phyloP scores from a whole-genome alignment of 306 rosid species.

The Cicer cuneatum region DNA sequence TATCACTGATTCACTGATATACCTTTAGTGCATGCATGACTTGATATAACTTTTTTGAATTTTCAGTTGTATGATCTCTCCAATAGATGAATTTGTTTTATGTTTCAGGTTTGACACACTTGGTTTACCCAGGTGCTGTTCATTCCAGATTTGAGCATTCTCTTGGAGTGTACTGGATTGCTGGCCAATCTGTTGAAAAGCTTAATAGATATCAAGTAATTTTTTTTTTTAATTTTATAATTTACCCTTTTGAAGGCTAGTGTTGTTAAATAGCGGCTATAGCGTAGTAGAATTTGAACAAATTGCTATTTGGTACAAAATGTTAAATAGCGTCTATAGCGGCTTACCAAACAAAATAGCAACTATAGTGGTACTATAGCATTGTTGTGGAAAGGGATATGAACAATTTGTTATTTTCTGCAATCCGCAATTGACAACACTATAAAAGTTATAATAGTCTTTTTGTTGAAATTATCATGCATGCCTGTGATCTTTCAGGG shows the following conservation, averaged over 20 bases:
- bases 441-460: background rate
- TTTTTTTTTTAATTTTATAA: slow-evolving; percentile 8
- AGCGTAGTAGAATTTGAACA: too few relatives aligned
- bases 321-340: too few relatives aligned
- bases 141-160: slow-evolving; percentile 98
- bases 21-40: slow-evolving; percentile 11
- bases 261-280: too few relatives aligned
- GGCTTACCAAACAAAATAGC: too few relatives aligned
- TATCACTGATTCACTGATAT: slow-evolving; percentile 8
- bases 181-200: slow-evolving; percentile 79
- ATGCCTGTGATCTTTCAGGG: slow-evolving; percentile 65
- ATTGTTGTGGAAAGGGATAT: too few relatives aligned
- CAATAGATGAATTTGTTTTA: slow-evolving; percentile 35
- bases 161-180: slow-evolving; percentile 94
- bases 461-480: slow-evolving; percentile 4
- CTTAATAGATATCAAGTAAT: slow-evolving; percentile 71
- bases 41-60: slow-evolving; percentile 32
- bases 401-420: too few relatives aligned
- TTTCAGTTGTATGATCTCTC: slow-evolving; percentile 30
- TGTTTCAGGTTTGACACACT: slow-evolving; percentile 72
- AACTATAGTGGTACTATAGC: too few relatives aligned
- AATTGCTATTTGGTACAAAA: too few relatives aligned
- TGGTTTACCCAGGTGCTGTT: slow-evolving; percentile 92
- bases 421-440: too few relatives aligned
- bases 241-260: background rate